Base-by-base conservation (phyloP, 2,329 filamentous ascomycete species). In the Fonsecaea pedrosoi region DNA sequence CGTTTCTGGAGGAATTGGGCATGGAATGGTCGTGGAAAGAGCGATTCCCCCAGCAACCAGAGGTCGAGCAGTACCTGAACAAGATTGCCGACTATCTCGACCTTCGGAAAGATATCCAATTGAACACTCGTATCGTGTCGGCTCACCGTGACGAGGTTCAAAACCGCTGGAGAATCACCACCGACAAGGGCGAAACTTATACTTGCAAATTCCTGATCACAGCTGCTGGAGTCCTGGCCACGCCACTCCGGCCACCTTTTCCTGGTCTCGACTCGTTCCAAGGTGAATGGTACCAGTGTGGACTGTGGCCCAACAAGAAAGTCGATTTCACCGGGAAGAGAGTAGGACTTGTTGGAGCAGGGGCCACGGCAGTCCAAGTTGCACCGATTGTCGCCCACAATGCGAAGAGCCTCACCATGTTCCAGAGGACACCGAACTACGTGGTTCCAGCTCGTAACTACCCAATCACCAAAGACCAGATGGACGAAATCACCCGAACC, bases 391-490 rank as follows among this genome's bases (percentile, higher is more conserved):
- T 82, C 1, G 80, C 79, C 0, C 75, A 75, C 50, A 79, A 72
- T 65, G 73, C 75, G 1, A 81, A 78, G 3, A 75, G 83, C 1
- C 70, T 91, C 15, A 82, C 77, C 1, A 73, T 78, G 0, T 78
- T 90, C 75, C 87, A 90, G 72, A 83, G 89, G 15, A 90, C 87
- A 1, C 88, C 89, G 0, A 91, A 90, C 70, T 77, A 88, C 6
- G 85, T 85, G 0, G 72, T 90, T 0, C 87, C 87, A 0, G 89
- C 90, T 86, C 78, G 81, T 2, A 64, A 78, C 0, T 75, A 87
- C 38, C 18, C 38, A 15, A 34, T 61, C 15, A 80, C 81, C 63
- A 82, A 85, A 68, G 34, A 45, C 13, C 35, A 50, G 21, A 57
- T 58, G 54, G 8, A 57, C 21, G 42, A 50, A 21, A 48, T 54